Evolutionary conservation across 768 basidiomycete species (phyloP), one percentile per base, ranked within the genome.

Genomic region (Xerocomellus dryophilus): DNA sequence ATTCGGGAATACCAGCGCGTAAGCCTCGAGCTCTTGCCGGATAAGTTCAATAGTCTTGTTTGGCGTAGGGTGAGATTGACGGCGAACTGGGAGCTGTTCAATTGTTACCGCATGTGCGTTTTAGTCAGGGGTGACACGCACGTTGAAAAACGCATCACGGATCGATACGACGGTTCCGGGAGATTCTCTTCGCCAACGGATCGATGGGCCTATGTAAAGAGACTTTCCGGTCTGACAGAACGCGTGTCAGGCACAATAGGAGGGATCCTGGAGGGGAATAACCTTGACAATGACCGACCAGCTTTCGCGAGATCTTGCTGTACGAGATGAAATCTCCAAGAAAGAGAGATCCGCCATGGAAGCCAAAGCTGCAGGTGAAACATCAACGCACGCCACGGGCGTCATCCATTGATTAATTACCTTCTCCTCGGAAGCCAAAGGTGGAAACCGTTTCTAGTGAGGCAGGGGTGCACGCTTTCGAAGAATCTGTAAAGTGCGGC

Each of bases 341-440:
- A 86, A 85, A 7, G 81, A 83, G 3, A 98, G 64, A 61, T 92
- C 84, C 32, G 86, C 87, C 51, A 86, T 82, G 43, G 93, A 95
- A 17, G 91, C 87, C 48, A 97, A 71, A 4, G 94, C 95, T 95
- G 58, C 43, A 18, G 12, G 36, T 27, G 31, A 46, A 52, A 56
- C 17, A 17, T 60, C 51, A 62, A 47, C 40, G 35, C 34, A 35
- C 43, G 41, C 34, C 51, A 56, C 39, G 46, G 47, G 47, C 43
- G 21, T 49, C 42, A 25, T 47, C 35, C n/a, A 39, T 20, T 38
- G 21, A 47, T 43, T 20, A 21, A 55, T 57, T 61, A 90, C 94
- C 93, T 88, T 98, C 95, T 35, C 95, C 94, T 61, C 95, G 83
- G 72, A 93, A 96, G 0, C 95, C 94, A 72, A 93, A 95, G 3